These are phyloP conservation scores for Colletotrichum kahawae DNA, from an alignment of 2,329 filamentous ascomycete species.

Conservation along the genomic window DNA sequence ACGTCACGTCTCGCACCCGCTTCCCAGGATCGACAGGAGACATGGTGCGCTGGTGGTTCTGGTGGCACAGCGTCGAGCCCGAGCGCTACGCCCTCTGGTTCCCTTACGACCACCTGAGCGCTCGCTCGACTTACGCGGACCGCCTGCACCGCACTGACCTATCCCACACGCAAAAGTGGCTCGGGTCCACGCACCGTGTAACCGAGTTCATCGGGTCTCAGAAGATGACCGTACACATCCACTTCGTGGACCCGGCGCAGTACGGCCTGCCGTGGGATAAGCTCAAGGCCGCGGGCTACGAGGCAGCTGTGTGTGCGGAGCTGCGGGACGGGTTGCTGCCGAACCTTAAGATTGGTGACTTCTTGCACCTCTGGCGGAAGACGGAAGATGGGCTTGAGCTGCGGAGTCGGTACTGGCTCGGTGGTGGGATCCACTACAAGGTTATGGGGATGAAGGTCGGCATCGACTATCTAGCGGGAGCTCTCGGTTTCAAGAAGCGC, in stretches of 20 bases:
- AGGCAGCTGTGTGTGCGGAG: conserved; percentile 8
- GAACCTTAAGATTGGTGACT: conserved; percentile 16
- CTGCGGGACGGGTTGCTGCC: not conserved
- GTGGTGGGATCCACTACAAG: conserved; percentile 12
- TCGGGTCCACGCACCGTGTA: conserved; percentile 16
- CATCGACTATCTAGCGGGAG: conserved; percentile 8
- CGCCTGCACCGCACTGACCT: conserved; percentile 10
- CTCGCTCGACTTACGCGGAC: conserved; percentile 9
- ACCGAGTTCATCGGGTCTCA: conserved; percentile 11
- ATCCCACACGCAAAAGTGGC: conserved; percentile 18
- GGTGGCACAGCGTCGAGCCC: conserved; percentile 20
- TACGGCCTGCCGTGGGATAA: conserved; percentile 16
- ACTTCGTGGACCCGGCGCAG: conserved; percentile 12
- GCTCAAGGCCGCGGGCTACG: conserved; percentile 5
- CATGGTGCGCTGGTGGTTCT: conserved; percentile 20
- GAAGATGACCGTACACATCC: conserved; percentile 13
- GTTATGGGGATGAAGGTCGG: conserved; percentile 6
- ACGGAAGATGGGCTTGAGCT: conserved; percentile 8
- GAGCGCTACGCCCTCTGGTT: conserved; percentile 21
- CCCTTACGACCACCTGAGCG: conserved; percentile 6
- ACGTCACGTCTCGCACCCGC: conserved; percentile 11
- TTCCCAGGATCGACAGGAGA: conserved; percentile 15
- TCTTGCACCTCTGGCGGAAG: conserved; percentile 14
- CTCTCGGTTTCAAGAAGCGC: conserved; percentile 2
- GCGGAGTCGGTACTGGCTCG: conserved; percentile 14